phyloP scores from a whole-genome alignment of 2,329 filamentous ascomycete species.

The Aspergillus quadrilineatus region DNA sequence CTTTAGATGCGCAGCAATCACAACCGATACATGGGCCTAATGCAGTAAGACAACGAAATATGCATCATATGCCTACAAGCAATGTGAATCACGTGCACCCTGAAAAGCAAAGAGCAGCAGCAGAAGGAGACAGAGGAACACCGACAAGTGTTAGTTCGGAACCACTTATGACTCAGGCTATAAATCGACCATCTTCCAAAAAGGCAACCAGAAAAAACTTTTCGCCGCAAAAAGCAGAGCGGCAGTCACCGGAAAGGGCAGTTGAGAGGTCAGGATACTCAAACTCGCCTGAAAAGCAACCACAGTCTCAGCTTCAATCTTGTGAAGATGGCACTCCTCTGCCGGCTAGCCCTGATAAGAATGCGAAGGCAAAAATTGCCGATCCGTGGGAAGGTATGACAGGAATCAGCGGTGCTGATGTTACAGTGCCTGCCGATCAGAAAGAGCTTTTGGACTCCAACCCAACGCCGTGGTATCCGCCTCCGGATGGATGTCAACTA shows the following conservation, averaged over 20 bases:
- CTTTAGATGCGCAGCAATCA: not conserved
- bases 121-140: not conserved
- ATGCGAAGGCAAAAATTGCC: not conserved
- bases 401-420: slow-evolving; percentile 43
- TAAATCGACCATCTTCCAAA: not conserved
- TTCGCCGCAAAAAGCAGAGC: not conserved
- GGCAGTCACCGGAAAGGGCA: not conserved
- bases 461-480: slow-evolving; percentile 41
- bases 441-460: slow-evolving; percentile 44
- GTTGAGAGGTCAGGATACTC: not conserved
- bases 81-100: not conserved
- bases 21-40: too few species aligned
- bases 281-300: not conserved
- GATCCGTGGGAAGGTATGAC: slow-evolving; percentile 35
- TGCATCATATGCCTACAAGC: not conserved
- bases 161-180: not conserved
- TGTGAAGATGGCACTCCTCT: not conserved
- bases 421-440: slow-evolving; percentile 53
- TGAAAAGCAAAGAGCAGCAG: not conserved
- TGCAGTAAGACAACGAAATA: not conserved
- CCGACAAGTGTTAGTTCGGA: not conserved
- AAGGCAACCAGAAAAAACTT: not conserved
- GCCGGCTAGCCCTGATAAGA: not conserved
- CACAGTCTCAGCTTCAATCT: not conserved
- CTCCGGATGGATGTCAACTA: slow-evolving; percentile 26